phyloP scores from a whole-genome alignment of 2,329 filamentous ascomycete species.

The Xylariaceae sp. region DNA sequence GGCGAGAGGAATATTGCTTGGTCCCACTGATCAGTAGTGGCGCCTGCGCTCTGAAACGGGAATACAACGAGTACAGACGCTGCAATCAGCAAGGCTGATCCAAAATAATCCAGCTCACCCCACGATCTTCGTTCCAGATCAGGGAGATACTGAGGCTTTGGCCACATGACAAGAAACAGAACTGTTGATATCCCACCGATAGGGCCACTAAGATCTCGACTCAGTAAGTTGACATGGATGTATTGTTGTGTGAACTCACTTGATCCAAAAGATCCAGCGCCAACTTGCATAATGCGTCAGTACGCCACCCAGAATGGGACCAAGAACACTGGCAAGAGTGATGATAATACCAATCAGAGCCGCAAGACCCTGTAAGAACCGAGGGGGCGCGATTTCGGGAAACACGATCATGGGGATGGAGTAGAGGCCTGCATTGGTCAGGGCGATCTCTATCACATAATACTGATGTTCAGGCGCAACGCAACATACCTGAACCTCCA shows the following conservation, averaged over 20 bases:
- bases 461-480: constrained; percentile 3
- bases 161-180: constrained; percentile 48
- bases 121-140: constrained; percentile 38
- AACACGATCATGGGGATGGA: constrained; percentile 52
- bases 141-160: constrained; percentile 38
- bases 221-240: constrained; percentile 21
- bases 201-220: constrained; percentile 40
- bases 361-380: constrained; percentile 40
- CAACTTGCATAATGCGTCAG: constrained; percentile 46
- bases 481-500: constrained; percentile 43
- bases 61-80: constrained; percentile 53
- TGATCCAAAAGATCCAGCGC: constrained; percentile 57
- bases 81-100: constrained; percentile 48
- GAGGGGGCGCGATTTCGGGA: constrained; percentile 43
- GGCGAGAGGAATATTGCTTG: constrained; percentile 39
- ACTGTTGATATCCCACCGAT: constrained; percentile 43
- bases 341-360: constrained; percentile 46
- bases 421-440: constrained; percentile 40
- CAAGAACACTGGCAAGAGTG: constrained; percentile 44
- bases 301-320: constrained; percentile 47
- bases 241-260: constrained; percentile 37
- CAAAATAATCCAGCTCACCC: constrained; percentile 49
- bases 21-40: constrained; percentile 37
- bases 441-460: not conserved
- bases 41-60: constrained; percentile 49